Evolutionary conservation across 2,329 filamentous ascomycete species (phyloP).

Genomic region (Aspergillus sp.): DNA sequence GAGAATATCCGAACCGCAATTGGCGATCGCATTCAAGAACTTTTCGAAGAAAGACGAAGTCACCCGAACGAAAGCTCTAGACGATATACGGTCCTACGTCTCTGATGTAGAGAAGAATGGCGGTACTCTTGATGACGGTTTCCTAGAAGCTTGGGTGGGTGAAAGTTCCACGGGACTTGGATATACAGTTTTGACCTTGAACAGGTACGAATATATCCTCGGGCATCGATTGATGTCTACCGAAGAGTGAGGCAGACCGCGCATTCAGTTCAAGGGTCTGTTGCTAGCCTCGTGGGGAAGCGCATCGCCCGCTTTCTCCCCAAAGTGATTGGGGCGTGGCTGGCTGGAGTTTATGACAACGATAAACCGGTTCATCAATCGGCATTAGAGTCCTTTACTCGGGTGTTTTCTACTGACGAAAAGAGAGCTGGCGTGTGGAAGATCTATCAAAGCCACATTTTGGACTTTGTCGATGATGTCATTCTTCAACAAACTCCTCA

Average conservation of each 20-base stretch:
- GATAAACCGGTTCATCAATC: slow-evolving; percentile 76
- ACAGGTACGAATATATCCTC: slow-evolving; percentile 83
- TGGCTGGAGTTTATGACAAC: slow-evolving; percentile 84
- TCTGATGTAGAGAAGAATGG: slow-evolving; percentile 57
- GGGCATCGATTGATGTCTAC: slow-evolving; percentile 85
- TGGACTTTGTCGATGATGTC: slow-evolving; percentile 81
- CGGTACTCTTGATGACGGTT: slow-evolving; percentile 73
- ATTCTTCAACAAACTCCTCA: slow-evolving; percentile 75
- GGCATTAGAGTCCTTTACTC: slow-evolving; percentile 75
- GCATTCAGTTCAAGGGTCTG: slow-evolving; percentile 72
- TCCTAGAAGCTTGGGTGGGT: slow-evolving; percentile 88
- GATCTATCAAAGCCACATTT: slow-evolving; percentile 77
- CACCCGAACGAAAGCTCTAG: slow-evolving; percentile 87
- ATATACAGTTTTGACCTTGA: slow-evolving; percentile 19
- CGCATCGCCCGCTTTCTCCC: slow-evolving; percentile 81
- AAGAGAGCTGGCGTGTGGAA: slow-evolving; percentile 79
- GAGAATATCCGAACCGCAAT: slow-evolving; percentile 75
- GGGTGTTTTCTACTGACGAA: slow-evolving; percentile 77
- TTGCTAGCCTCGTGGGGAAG: slow-evolving; percentile 68
- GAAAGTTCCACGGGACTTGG: slow-evolving; percentile 13
- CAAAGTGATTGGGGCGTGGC: slow-evolving; percentile 82
- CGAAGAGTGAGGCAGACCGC: slow-evolving; percentile 86
- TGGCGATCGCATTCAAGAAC: slow-evolving; percentile 91
- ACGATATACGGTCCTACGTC: slow-evolving; percentile 75
- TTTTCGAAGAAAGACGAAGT: slow-evolving; percentile 89